Evolutionary conservation across 352 stramenopile species (phyloP).

Genomic region (Aphanomyces invadans): DNA sequence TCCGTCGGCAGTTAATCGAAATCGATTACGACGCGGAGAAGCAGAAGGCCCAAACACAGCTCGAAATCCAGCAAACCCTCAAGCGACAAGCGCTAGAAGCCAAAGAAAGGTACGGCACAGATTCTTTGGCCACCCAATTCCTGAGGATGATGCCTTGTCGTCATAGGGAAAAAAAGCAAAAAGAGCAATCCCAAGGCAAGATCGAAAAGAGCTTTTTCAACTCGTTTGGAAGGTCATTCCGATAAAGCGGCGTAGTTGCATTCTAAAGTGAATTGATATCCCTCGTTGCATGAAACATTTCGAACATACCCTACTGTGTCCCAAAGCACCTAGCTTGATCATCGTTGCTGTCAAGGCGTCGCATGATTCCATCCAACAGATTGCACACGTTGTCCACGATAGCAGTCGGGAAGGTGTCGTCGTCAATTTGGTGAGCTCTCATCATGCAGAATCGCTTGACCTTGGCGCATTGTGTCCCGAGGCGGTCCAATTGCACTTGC

Average conservation of each 20-base stretch:
- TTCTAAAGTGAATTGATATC: not conserved
- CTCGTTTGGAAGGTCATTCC: conserved; percentile 64
- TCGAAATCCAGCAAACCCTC: conserved; percentile 43
- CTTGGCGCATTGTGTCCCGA: not conserved
- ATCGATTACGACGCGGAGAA: conserved; percentile 49
- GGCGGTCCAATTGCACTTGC: not conserved
- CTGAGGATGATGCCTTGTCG: no score
- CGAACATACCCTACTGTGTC: not conserved
- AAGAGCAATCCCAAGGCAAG: conserved; percentile 43
- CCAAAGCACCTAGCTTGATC: no score
- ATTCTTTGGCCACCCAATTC: not conserved
- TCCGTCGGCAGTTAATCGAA: conserved; percentile 39
- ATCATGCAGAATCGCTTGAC: not conserved
- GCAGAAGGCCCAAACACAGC: conserved; percentile 39
- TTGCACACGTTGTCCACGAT: not conserved
- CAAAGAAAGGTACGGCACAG: conserved; percentile 30
- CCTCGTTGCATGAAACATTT: not conserved
- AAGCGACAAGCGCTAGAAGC: conserved; percentile 45
- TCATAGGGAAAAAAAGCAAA: conserved; percentile 39
- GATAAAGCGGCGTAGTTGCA: no score
- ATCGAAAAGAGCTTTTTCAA: conserved; percentile 73
- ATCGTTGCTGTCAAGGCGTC: not conserved
- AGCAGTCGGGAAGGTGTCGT: not conserved
- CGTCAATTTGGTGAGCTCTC: not conserved
- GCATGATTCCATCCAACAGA: not conserved